phyloP scores from a whole-genome alignment of 1,139 yeast genomes.

The Saccharomyces hybrid region DNA sequence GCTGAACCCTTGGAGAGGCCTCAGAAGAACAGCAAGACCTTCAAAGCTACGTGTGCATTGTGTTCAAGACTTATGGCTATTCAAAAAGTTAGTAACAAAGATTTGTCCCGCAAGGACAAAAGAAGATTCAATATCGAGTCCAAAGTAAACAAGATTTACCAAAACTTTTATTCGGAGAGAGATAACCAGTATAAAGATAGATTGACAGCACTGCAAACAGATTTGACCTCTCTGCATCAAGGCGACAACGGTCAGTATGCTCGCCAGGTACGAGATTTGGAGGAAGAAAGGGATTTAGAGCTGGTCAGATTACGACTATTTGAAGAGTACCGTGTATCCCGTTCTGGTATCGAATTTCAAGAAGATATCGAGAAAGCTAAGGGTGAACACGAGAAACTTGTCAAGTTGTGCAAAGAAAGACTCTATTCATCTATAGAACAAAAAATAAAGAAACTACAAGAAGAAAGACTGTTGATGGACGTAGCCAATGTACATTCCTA shows the following conservation, averaged over 20 bases:
- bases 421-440: constrained; percentile 70
- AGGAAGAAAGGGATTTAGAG: constrained; percentile 76
- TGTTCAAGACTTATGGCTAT: not conserved
- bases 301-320: constrained; percentile 67
- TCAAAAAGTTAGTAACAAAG: not conserved
- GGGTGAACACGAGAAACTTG: constrained; percentile 72
- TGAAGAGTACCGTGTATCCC: constrained; percentile 78
- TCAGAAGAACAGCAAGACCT: not conserved
- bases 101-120: constrained; percentile 36
- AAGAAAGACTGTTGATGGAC: constrained; percentile 81
- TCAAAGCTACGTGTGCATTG: not conserved
- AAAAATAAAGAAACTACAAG: constrained; percentile 78
- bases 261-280: constrained; percentile 52
- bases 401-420: constrained; percentile 74
- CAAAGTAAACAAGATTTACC: constrained; percentile 58
- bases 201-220: constrained; percentile 66
- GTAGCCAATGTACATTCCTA: constrained; percentile 64
- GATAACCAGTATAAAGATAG: constrained; percentile 72
- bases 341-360: constrained; percentile 70
- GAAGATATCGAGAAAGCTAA: constrained; percentile 71
- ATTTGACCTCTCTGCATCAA: constrained; percentile 72
- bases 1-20: not conserved
- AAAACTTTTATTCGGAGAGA: constrained; percentile 58
- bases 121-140: constrained; percentile 62
- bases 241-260: constrained; percentile 63